phyloP scores from a whole-genome alignment of 75 land plant genomes.

The Cryptomeria japonica region DNA sequence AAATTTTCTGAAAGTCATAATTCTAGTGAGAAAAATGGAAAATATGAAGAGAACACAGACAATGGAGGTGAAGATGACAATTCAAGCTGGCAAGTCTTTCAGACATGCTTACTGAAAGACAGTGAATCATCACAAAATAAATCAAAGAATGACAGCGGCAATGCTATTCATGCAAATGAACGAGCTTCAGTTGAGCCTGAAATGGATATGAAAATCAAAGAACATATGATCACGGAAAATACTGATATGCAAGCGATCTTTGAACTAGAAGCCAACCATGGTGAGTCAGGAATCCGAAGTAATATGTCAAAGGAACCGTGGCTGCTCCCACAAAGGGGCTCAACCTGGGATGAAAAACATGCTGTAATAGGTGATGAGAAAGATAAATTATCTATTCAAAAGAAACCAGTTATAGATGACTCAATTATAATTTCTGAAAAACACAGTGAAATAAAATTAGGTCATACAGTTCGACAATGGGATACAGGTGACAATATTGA shows the following conservation, averaged over 20 bases:
- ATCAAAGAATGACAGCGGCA: not conserved
- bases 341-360: slow-evolving; percentile 7
- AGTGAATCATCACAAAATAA: not conserved
- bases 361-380: slow-evolving; percentile 6
- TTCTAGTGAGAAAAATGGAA: slow-evolving; percentile 28
- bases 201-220: not conserved
- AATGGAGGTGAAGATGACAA: slow-evolving; percentile 23
- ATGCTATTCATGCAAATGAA: not conserved
- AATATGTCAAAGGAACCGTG: not conserved
- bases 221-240: not conserved
- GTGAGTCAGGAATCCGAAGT: not conserved
- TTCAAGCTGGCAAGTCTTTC: slow-evolving; percentile 9
- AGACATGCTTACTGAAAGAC: slow-evolving; percentile 3
- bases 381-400: not conserved
- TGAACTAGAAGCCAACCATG: slow-evolving; percentile 7
- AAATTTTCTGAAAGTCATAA: slow-evolving; percentile 15
- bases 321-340: slow-evolving; percentile 1
- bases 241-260: not conserved
- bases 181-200: not conserved
- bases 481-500: slow-evolving; percentile 28
- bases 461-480: slow-evolving; percentile 26
- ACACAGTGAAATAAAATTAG: slow-evolving; percentile 8
- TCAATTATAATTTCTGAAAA: slow-evolving; percentile 43
- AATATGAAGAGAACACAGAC: slow-evolving; percentile 29
- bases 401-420: slow-evolving; percentile 23